Evolutionary conservation across 129 eudicot genomes (phyloP).

Genomic region (Pulicaria dysenterica): DNA sequence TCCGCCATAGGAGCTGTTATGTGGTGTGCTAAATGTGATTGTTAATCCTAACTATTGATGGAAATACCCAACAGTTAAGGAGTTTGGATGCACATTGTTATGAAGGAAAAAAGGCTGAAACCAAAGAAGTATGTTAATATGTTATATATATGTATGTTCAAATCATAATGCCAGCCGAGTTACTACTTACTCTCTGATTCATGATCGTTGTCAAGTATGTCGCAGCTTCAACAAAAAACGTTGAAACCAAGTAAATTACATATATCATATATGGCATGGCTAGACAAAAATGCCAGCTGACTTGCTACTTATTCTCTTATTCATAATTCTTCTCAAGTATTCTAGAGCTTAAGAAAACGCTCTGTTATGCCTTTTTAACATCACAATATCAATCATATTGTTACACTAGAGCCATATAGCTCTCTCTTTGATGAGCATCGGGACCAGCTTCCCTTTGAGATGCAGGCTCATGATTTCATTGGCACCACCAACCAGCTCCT

Average conservation of each 20-base stretch:
- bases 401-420: slow-evolving; percentile 44
- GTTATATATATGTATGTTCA: background rate
- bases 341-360: slow-evolving; percentile 15
- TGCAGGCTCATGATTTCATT: slow-evolving; percentile 56
- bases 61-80: background rate
- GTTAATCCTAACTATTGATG: background rate
- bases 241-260: slow-evolving; percentile 9
- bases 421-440: slow-evolving; percentile 62
- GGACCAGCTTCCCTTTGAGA: slow-evolving; percentile 56
- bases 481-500: slow-evolving; percentile 49
- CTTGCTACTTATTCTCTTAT: slow-evolving; percentile 22
- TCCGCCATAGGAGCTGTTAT: background rate
- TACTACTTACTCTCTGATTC: slow-evolving; percentile 24
- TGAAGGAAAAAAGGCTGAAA: slow-evolving; percentile 1
- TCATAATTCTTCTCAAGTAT: slow-evolving; percentile 16
- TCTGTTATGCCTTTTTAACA: background rate
- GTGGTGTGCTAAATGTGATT: background rate
- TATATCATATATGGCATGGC: slow-evolving; percentile 18
- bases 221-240: slow-evolving; percentile 8
- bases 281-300: slow-evolving; percentile 30
- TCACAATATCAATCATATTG: too few relatives aligned
- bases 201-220: slow-evolving; percentile 24
- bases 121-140: background rate
- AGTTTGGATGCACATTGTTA: slow-evolving; percentile 16
- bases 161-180: slow-evolving; percentile 18